These are phyloP conservation scores for Kluyveromyces nonfermentans DNA, from an alignment of 805 yeast species.

Conservation along the genomic window DNA sequence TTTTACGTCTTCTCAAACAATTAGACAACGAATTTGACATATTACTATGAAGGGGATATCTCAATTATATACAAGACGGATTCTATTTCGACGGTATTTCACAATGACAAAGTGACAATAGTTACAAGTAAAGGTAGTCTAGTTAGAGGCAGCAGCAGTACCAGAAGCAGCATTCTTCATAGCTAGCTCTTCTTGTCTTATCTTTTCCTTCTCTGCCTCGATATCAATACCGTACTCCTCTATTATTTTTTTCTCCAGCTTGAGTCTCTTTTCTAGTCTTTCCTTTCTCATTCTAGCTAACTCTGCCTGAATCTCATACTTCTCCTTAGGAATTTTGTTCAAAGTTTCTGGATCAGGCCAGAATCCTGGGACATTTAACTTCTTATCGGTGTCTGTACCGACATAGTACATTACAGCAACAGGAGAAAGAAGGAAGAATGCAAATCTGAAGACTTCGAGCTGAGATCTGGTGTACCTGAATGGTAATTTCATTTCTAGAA, in stretches of 20 bases:
- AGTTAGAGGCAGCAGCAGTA: neutral
- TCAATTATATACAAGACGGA: no score
- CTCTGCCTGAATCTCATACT: conserved; percentile 85
- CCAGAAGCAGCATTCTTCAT: neutral
- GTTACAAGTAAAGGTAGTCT: neutral
- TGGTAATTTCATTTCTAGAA: conserved; percentile 11
- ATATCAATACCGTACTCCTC: conserved; percentile 55
- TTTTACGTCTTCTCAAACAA: no score
- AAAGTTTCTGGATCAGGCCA: conserved; percentile 95
- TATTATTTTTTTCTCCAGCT: conserved; percentile 61
- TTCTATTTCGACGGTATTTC: no score
- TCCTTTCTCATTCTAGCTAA: conserved; percentile 78
- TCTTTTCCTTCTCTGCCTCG: conserved; percentile 35
- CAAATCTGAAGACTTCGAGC: conserved; percentile 51
- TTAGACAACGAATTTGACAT: no score
- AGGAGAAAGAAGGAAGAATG: conserved; percentile 79
- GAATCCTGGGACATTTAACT: conserved; percentile 85
- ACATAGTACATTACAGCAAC: conserved; percentile 88
- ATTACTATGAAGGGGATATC: no score
- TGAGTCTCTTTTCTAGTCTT: conserved; percentile 59
- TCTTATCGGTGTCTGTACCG: conserved; percentile 82
- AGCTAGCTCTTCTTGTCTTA: conserved; percentile 16
- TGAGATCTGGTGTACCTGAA: conserved; percentile 39
- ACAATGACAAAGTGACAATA: no score
- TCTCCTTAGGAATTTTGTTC: conserved; percentile 87